Evolutionary conservation across 2,329 filamentous ascomycete species (phyloP), one percentile per base, ranked within the genome.

Genomic region (Cytospora schulzeri): DNA sequence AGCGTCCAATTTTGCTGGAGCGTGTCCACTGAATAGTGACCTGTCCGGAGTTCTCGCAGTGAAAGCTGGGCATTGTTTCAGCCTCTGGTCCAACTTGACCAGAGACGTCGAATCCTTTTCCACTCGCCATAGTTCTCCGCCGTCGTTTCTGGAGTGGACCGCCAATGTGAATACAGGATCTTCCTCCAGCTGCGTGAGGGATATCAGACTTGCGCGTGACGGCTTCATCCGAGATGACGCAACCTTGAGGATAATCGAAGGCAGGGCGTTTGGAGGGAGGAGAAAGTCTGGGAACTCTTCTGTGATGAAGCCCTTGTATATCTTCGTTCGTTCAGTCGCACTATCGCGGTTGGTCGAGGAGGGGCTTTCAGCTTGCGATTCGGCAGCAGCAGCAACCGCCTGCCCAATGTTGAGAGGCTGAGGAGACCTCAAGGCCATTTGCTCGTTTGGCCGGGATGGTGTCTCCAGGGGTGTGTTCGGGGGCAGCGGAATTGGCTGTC

Each of bases 181-280:
- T 73, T 97, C 94, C 64, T 97, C 93, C 24, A 91, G 81, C 67
- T 91, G 89, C 58, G 88, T 94, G 14, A 93, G 81, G 2, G 88
- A 91, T 71, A 97, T 81, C 70, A 95, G 85, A 74, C 93, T 97
- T 45, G 92, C 88, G 68, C 94, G 84, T 0, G 94, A 97, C 17
- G 94, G 95, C 73, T 92, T 93, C 81, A 99, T 88, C n/a, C 95
- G 88, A 26, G 95, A 98, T 5, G 95, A 98, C 4, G 93, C 92
- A 4, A 97, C 94, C 74, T 86, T 91, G 56, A 97, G 88, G 68
- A 91, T 86, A 63, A 99, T 90, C 1, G 91, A 92, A 4, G 92
- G 91, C 9, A 99, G 81, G 7, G 93, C 93, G 74, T 96, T 96
- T 0, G 95, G 94, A 12, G 93, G 88, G 2, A 99, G 81, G 26